A percentile compares a stretch with the other conserved stretches of the same genome.
phyloP scores from a whole-genome alignment of 108 stramenopile genomes.

The Epithemia pelagica region DNA sequence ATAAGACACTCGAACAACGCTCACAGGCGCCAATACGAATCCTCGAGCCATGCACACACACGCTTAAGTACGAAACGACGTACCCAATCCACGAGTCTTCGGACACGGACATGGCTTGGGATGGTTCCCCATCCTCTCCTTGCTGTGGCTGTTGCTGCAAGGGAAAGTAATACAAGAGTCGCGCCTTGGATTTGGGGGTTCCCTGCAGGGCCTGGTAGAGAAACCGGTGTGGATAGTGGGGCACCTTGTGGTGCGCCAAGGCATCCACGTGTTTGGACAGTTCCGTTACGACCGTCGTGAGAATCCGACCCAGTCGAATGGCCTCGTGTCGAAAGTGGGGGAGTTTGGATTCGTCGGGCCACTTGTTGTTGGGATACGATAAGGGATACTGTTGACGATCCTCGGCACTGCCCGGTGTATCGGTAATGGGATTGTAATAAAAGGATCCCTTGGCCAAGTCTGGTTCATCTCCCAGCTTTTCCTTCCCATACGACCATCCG shows the following conservation, averaged over 20 bases:
- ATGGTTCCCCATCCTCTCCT: not conserved
- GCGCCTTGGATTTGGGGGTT: conserved; percentile 87
- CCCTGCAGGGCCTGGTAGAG: conserved; percentile 48
- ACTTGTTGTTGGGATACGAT: conserved; percentile 82
- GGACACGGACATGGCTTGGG: conserved; percentile 10
- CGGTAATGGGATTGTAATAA: conserved; percentile 81
- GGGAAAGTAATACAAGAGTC: conserved; percentile 89
- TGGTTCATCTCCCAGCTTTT: conserved; percentile 80
- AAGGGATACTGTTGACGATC: conserved; percentile 68
- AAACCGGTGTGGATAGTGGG: conserved; percentile 25
- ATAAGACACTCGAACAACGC: no score
- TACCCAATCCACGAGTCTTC: conserved; percentile 85
- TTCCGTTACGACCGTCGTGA: conserved; percentile 59
- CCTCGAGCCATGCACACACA: no score
- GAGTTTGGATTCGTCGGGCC: conserved; percentile 60
- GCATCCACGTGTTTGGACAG: conserved; percentile 72
- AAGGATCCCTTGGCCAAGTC: conserved; percentile 84
- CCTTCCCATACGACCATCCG: conserved; percentile 90
- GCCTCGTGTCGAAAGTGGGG: conserved; percentile 47
- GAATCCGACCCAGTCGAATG: conserved; percentile 59
- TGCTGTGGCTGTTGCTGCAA: conserved; percentile 19
- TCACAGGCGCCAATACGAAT: no score
- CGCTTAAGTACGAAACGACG: no score
- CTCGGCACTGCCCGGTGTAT: conserved; percentile 68
- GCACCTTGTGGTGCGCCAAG: conserved; percentile 15